Percentiles rank a stretch among this genome's conserved stretches.
Evolutionary conservation across 306 rosid species (phyloP).

Genomic region (Dryas alaskensis): DNA sequence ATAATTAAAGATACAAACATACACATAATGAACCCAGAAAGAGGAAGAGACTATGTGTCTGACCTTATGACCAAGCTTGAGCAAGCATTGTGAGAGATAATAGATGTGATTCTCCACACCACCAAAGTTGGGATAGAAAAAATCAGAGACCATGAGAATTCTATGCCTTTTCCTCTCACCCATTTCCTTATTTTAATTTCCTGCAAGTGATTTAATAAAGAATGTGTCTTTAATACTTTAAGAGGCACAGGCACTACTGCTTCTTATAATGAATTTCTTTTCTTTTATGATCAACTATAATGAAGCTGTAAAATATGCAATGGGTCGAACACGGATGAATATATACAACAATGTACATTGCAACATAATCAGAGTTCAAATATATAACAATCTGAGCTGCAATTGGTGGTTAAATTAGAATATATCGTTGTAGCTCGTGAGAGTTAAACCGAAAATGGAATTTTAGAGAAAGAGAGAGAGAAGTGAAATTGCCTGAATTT

Average conservation of each 20-base stretch:
- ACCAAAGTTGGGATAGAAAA: constrained; percentile 92
- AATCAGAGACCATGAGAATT: constrained; percentile 85
- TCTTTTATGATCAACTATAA: neutral
- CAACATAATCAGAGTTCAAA: neutral
- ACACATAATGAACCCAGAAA: constrained; percentile 13
- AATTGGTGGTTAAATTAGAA: constrained; percentile 5
- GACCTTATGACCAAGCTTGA: constrained; percentile 95
- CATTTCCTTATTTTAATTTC: constrained; percentile 34
- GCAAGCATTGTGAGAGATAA: constrained; percentile 77
- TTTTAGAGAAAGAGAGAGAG: neutral
- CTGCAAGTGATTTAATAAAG: constrained; percentile 17
- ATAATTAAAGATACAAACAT: neutral
- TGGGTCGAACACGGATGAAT: neutral
- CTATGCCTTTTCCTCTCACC: constrained; percentile 52
- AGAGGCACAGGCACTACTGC: neutral
- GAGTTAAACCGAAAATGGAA: neutral
- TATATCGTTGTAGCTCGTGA: neutral
- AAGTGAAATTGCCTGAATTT: neutral
- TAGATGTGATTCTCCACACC: constrained; percentile 90
- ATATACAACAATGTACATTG: neutral
- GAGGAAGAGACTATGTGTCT: constrained; percentile 12
- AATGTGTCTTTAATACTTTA: neutral
- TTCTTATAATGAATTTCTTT: neutral
- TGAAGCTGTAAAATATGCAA: neutral
- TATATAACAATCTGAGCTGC: neutral